Conservation (phyloP, 1,284 basidiomycete genomes). For the Apiotrichum mycotoxinovorans region DNA sequence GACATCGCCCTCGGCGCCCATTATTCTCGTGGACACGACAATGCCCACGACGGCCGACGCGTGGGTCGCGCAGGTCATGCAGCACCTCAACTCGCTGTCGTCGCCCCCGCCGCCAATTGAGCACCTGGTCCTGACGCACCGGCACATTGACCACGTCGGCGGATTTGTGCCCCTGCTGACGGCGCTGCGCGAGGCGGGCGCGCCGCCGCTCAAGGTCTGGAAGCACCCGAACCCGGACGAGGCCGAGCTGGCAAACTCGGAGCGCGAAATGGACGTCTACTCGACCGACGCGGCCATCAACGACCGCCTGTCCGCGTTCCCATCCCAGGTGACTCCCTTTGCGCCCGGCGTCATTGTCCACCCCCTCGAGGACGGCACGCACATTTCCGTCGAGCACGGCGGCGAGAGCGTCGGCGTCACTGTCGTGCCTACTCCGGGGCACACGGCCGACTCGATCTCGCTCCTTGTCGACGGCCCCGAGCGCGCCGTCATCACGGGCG, state of each 20-base stretch:
- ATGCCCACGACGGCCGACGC: conserved; percentile 60
- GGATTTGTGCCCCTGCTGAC: conserved; percentile 70
- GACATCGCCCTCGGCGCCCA: conserved; percentile 59
- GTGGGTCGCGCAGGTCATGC: conserved; percentile 38
- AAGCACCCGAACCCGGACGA: conserved; percentile 49
- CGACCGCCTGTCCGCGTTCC: conserved; percentile 21
- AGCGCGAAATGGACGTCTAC: conserved; percentile 26
- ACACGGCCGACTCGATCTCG: conserved; percentile 81
- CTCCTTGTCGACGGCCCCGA: conserved; percentile 55
- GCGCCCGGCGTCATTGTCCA: neutral
- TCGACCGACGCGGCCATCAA: conserved; percentile 29
- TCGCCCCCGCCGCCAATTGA: conserved; percentile 53
- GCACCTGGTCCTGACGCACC: conserved; percentile 86
- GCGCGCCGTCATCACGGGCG: conserved; percentile 77
- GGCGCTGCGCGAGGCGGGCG: conserved; percentile 56
- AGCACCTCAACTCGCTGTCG: conserved; percentile 24
- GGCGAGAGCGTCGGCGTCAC: conserved; percentile 48
- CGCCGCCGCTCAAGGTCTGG: conserved; percentile 50
- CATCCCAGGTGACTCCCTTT: neutral
- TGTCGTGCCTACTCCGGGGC: conserved; percentile 83
- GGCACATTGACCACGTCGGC: conserved; percentile 80
- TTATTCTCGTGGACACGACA: conserved; percentile 85
- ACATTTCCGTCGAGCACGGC: conserved; percentile 23
- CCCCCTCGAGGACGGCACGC: neutral
- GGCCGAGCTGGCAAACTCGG: conserved; percentile 23